These are phyloP conservation scores for Auriscalpium orientale DNA, from an alignment of 768 basidiomycete species.

Conservation along the genomic window DNA sequence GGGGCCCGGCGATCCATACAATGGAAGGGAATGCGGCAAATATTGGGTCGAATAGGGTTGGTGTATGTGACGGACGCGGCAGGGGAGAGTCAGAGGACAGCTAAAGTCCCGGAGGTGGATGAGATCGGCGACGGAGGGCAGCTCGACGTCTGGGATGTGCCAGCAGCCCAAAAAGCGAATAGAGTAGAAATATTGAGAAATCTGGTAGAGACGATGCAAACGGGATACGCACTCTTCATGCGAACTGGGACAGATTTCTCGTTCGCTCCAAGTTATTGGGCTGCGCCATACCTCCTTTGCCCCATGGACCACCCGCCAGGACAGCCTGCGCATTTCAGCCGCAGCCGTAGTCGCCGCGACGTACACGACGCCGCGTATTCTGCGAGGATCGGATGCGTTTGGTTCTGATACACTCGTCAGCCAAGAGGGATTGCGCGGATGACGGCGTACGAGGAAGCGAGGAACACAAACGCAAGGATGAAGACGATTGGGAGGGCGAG, in stretches of 20 bases:
- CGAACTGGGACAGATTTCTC: slow-evolving; percentile 24
- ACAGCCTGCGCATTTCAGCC: neutral
- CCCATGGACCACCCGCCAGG: neutral
- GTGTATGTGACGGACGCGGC: slow-evolving; percentile 48
- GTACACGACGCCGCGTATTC: slow-evolving; percentile 2
- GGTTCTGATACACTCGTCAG: slow-evolving; percentile 8
- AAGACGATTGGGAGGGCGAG: slow-evolving; percentile 41
- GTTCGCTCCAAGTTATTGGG: neutral
- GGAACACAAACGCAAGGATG: slow-evolving; percentile 36
- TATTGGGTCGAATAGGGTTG: slow-evolving; percentile 44
- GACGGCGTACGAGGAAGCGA: slow-evolving; percentile 60
- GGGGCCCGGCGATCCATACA: slow-evolving; percentile 48
- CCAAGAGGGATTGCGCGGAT: slow-evolving; percentile 7
- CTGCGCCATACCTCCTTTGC: slow-evolving; percentile 5
- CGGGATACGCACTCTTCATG: slow-evolving; percentile 42
- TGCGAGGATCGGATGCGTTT: slow-evolving; percentile 4
- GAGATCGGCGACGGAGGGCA: slow-evolving; percentile 52
- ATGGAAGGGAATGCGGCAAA: slow-evolving; percentile 56
- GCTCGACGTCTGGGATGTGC: slow-evolving; percentile 44
- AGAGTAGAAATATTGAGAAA: slow-evolving; percentile 36
- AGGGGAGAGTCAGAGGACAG: slow-evolving; percentile 26
- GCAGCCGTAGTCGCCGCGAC: neutral
- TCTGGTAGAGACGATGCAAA: slow-evolving; percentile 2
- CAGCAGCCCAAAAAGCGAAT: slow-evolving; percentile 57
- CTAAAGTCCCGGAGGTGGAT: slow-evolving; percentile 53